Evolutionary conservation across 176 grass and related monocot species (phyloP), one percentile per base, ranked within the genome.

Genomic region (Juncus inflexus): DNA sequence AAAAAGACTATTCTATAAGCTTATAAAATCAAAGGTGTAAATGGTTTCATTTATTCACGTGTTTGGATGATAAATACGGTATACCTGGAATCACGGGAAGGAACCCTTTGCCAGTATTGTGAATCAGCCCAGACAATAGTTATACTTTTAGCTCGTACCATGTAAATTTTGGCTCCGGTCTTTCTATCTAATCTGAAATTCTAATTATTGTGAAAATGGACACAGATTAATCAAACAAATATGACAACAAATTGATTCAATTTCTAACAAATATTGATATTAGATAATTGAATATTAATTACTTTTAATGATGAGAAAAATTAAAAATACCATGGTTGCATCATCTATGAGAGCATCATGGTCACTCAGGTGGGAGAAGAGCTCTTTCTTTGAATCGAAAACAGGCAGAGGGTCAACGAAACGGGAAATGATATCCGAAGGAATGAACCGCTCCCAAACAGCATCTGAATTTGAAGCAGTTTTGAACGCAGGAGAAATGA

Each of bases 361-460:
- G 6, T 67, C 37, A 50, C 28, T 12, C 3, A 67, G 65, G 37
- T 67, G 19, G n/a, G 38, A 67, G 28, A 37, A 67, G 7, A 67
- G 65, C 4, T 67, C 47, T 36, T 54, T 67, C 9, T 67, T 67
- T 45, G 65, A 36, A 11, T 3, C 0, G 11, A 67, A 37, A 1
- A 4, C 10, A 12, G 49, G 65, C 16, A 7, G 9, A 53, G 47
- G 19, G 5, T 41, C 41, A 4, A 28, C 47, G 52, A 52, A 50
- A 11, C 47, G 28, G 47, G 28, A 36, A 9, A 52, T 28, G 1
- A 67, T 52, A n/a, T 67, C 65, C 7, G 65, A 7, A 3, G 49
- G 65, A n/a, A 67, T 28, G 37, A 67, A 67, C 9, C 51, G 15
- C 37, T 1, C 49, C 65, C 65, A 67, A 45, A 67, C 65, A 52